Evolutionary conservation across 768 basidiomycete genomes (phyloP).

Genomic region (Lentinula sp.): DNA sequence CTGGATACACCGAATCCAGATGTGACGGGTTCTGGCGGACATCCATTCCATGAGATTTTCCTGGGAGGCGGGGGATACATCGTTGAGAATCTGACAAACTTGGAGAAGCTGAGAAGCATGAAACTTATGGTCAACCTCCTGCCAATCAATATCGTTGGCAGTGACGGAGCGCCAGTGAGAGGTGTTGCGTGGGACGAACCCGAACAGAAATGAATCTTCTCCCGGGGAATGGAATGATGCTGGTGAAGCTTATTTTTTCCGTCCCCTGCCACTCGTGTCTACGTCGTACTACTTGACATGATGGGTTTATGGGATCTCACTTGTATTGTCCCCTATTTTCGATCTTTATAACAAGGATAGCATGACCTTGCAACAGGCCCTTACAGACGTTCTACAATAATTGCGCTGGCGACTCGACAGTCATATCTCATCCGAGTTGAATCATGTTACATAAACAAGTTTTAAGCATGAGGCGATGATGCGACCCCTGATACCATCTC

Average conservation of each 20-base stretch:
- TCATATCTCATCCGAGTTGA: too few species aligned
- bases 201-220: not conserved
- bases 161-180: slow-evolving; percentile 66
- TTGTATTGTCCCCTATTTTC: too few species aligned
- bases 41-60: slow-evolving; percentile 51
- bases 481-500: too few species aligned
- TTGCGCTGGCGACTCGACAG: too few species aligned
- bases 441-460: too few species aligned
- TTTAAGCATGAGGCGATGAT: too few species aligned
- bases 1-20: slow-evolving; percentile 66
- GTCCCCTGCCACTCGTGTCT: too few species aligned
- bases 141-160: slow-evolving; percentile 50
- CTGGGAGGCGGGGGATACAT: slow-evolving; percentile 50
- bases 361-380: too few species aligned
- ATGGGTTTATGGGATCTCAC: too few species aligned
- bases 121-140: slow-evolving; percentile 48
- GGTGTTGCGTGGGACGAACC: slow-evolving; percentile 48
- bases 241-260: not conserved
- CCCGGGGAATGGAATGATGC: not conserved
- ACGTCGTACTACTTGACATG: too few species aligned
- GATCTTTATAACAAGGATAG: too few species aligned
- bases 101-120: slow-evolving; percentile 33
- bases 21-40: slow-evolving; percentile 43
- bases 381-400: too few species aligned
- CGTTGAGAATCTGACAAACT: slow-evolving; percentile 62